A percentile compares a stretch with the other conserved stretches of the same genome.
Conservation (phyloP, 495 filamentous ascomycete genomes). For the Aspergillus kassunensis region DNA sequence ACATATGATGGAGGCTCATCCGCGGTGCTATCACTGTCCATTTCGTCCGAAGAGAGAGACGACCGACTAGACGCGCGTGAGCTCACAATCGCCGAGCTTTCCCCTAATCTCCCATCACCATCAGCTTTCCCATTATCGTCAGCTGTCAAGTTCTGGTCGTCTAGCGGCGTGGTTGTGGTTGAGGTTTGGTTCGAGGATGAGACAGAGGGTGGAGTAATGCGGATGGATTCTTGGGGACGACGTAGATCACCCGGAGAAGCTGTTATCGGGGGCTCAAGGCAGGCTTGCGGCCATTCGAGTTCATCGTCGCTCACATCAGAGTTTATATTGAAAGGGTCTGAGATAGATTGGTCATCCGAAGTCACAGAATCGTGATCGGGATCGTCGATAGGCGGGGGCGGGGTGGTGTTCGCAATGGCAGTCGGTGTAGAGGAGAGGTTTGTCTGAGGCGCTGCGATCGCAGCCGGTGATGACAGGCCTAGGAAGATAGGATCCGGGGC, state of each 20-base stretch:
- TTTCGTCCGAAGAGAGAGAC: constrained; percentile 9
- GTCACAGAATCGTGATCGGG: constrained; percentile 26
- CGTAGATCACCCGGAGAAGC: background rate
- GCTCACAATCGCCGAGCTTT: background rate
- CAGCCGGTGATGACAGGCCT: background rate
- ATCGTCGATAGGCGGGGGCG: constrained; percentile 17
- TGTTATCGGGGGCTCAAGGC: background rate
- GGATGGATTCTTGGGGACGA: constrained; percentile 14
- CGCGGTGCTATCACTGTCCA: constrained; percentile 43
- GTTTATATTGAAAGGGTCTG: constrained; percentile 31
- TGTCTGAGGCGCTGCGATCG: background rate
- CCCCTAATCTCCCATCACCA: background rate
- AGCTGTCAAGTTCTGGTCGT: constrained; percentile 7
- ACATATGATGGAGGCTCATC: constrained; percentile 46
- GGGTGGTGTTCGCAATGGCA: constrained; percentile 8
- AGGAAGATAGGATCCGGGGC: constrained; percentile 5
- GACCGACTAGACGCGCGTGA: constrained; percentile 8
- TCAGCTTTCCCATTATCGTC: constrained; percentile 2
- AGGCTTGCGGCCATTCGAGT: background rate
- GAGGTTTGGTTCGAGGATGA: constrained; percentile 25
- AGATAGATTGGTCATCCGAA: constrained; percentile 24
- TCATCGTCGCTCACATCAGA: constrained; percentile 24
- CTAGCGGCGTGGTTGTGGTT: constrained; percentile 10
- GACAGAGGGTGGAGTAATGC: constrained; percentile 27
- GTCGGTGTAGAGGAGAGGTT: background rate